Base-by-base conservation (phyloP, 2,329 filamentous ascomycete species). In the Stachybotrys echinatus region DNA sequence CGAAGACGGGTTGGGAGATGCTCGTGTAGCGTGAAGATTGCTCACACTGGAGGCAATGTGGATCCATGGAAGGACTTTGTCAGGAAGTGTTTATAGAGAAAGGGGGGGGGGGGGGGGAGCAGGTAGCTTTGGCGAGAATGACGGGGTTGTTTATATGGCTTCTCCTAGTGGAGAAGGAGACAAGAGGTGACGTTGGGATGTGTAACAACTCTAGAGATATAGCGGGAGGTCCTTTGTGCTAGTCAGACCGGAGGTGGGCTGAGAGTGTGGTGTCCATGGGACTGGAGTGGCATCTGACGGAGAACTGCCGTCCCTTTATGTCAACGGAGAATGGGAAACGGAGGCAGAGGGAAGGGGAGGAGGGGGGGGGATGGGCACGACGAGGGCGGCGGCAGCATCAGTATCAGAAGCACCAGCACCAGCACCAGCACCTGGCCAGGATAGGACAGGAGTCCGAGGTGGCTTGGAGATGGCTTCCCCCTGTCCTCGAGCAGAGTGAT, bases 21-120 rank as follows among this genome's bases (percentile, higher is more conserved):
- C 56, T 64, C 55, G 65, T 65, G 63, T 65, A 67, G 63, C 63
- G 65, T 52, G 56, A 54, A 50, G 58, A 50, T 56, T 59, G 58
- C 47, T 56, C 60, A 50, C 54, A 56, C 43, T 61, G 53, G 58
- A 61, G 54, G 55, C 58, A 61, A 47, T 56, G 56, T 58, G 60
- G 54, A 56, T 61, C 61, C 62, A 65, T 66, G 45, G 43, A 34
- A 42, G 51, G 44, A 5, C 27, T 34, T 34, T 34, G 5, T 34
- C 27, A 14, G 14, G 27, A 34, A 10, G 27, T 34, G 10, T 34
- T 10, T 34, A 34, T 34, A 14, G 27, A 14, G 44, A 40, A 18
- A 40, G 18, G 38, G 52, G 55, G 50, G 34, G 38, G 23, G 18
- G 40, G 37, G 39, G 23, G 54, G 50, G 34, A 39, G 22, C 17